These are phyloP conservation scores for Elsinoe ampelina DNA, from an alignment of 2,329 filamentous ascomycete species.

Conservation along the genomic window DNA sequence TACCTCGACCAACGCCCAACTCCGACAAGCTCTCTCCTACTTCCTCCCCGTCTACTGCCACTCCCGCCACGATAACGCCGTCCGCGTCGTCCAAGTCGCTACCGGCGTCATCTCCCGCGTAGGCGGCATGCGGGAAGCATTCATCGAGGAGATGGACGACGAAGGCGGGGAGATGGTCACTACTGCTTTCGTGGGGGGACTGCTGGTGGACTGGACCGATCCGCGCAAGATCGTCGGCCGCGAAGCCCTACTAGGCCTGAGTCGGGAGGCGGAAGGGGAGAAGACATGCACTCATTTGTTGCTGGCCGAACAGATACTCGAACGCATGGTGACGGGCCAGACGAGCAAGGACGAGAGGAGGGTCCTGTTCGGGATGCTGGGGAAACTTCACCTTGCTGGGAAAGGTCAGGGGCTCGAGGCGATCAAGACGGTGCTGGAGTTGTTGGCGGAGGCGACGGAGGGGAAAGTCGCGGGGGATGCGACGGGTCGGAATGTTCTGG, in stretches of 20 bases:
- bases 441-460: constrained; percentile 40
- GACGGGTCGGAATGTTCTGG: constrained; percentile 44
- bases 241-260: constrained; percentile 18
- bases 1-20: constrained; percentile 66
- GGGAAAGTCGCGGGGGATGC: constrained; percentile 43
- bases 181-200: constrained; percentile 67
- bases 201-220: constrained; percentile 91
- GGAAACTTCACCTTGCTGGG: constrained; percentile 67
- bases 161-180: constrained; percentile 68
- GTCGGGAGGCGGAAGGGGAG: constrained; percentile 49
- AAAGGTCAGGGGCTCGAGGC: constrained; percentile 23
- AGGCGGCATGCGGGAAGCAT: constrained; percentile 28
- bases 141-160: constrained; percentile 51
- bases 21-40: constrained; percentile 81
- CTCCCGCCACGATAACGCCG: constrained; percentile 70
- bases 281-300: constrained; percentile 70
- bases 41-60: constrained; percentile 94
- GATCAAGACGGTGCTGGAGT: constrained; percentile 33
- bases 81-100: constrained; percentile 66
- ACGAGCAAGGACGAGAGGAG: constrained; percentile 76
- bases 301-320: constrained; percentile 67
- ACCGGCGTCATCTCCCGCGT: constrained; percentile 67
- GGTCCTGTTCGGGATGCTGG: constrained; percentile 63
- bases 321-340: constrained; percentile 57
- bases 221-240: constrained; percentile 57